Evolutionary conservation across 148 eudicot genomes (phyloP).

Genomic region (Spergularia bocconei): DNA sequence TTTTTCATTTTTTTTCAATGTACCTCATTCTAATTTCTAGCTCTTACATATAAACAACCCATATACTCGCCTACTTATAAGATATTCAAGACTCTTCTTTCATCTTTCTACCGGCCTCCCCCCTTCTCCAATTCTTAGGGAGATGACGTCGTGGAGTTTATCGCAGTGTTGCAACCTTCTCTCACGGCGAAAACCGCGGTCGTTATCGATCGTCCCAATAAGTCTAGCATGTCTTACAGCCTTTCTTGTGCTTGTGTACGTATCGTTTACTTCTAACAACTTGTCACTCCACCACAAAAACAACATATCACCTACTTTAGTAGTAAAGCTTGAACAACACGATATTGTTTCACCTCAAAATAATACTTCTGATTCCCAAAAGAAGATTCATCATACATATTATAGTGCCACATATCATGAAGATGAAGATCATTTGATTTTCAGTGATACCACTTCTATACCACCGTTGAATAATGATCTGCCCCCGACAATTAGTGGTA

Average conservation of each 20-base stretch:
- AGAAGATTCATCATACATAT: background rate
- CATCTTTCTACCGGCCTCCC: background rate
- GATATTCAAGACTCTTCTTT: background rate
- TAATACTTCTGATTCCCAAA: background rate
- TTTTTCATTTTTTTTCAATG: too few species aligned
- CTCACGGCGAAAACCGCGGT: constrained; percentile 13
- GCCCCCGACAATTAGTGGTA: background rate
- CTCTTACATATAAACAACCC: background rate
- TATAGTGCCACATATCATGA: background rate
- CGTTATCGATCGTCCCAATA: constrained; percentile 17
- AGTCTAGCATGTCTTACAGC: constrained; percentile 15
- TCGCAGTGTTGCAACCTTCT: constrained; percentile 16
- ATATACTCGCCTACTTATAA: background rate
- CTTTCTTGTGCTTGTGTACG: constrained; percentile 20
- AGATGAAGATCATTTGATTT: background rate
- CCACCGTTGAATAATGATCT: constrained; percentile 1
- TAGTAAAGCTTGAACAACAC: background rate
- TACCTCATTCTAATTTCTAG: too few species aligned
- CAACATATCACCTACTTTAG: background rate
- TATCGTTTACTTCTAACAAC: constrained; percentile 20
- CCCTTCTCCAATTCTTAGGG: too few species aligned
- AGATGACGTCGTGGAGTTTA: constrained; percentile 6
- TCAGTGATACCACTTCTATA: constrained; percentile 7
- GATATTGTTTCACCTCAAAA: background rate
- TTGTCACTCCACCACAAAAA: background rate